Conservation (phyloP, 1,284 basidiomycete species). For the Cystobasidium slooffiae region DNA sequence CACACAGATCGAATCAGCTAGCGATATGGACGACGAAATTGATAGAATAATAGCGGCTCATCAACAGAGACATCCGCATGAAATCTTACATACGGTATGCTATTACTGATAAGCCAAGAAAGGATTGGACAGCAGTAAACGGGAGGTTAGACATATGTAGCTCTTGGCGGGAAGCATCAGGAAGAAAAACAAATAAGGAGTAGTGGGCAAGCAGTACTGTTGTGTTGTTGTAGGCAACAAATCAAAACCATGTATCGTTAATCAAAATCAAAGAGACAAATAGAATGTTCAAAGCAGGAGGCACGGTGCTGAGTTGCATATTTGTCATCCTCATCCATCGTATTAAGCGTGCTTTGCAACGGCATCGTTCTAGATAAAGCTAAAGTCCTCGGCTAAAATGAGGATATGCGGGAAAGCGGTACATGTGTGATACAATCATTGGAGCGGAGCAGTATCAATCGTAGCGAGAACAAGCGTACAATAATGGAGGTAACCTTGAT, state of each 20-base stretch:
- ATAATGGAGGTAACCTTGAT: no score
- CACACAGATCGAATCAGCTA: constrained; percentile 76
- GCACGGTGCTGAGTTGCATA: background rate
- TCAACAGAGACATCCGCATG: constrained; percentile 87
- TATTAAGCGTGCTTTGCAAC: no score
- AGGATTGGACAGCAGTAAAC: background rate
- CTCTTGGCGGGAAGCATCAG: background rate
- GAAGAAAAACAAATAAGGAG: background rate
- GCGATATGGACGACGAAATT: constrained; percentile 90
- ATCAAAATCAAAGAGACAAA: background rate
- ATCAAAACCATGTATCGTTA: constrained; percentile 14
- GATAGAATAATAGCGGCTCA: constrained; percentile 80
- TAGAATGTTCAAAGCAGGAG: background rate
- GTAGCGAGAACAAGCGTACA: no score
- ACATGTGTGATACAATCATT: no score
- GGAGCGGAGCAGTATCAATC: no score
- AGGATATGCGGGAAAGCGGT: no score
- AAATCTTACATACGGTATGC: constrained; percentile 84
- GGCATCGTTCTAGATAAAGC: no score
- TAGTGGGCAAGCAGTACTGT: background rate
- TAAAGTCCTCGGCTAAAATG: no score
- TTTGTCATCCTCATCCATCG: background rate
- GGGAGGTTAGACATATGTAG: no score
- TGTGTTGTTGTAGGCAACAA: background rate
- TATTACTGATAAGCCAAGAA: constrained; percentile 70